A percentile compares a stretch with the other conserved stretches of the same genome.
Conservation (phyloP, 2,329 filamentous ascomycete species). For the Diaporthe humulicola region DNA sequence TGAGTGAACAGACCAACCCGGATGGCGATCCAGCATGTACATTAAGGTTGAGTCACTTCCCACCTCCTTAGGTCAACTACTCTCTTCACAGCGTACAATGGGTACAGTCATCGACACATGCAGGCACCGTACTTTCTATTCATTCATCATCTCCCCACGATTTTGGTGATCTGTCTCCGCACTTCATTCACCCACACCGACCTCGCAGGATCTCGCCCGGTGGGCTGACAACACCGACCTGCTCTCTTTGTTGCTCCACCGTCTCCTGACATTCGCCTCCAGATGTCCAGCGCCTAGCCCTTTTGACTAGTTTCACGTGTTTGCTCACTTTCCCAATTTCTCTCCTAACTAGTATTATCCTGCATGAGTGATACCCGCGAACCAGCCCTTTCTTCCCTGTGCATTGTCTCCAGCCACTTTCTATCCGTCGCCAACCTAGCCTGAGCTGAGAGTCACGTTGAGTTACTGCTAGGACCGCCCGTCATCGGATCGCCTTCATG, state of each 20-base stretch:
- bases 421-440: not conserved
- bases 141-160: not conserved
- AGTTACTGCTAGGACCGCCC: not conserved
- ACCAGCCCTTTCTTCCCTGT: not conserved
- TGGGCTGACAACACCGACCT: not conserved
- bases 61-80: not conserved
- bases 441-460: not conserved
- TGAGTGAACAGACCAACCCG: too few species aligned
- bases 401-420: not conserved
- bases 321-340: not conserved
- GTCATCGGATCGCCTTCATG: not conserved
- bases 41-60: too few species aligned
- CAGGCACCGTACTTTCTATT: not conserved
- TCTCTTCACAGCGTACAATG: not conserved
- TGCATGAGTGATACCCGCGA: not conserved
- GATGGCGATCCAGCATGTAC: too few species aligned
- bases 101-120: not conserved
- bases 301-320: not conserved
- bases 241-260: slow-evolving; percentile 16
- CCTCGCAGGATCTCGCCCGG: not conserved
- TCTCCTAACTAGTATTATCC: not conserved
- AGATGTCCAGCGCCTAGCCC: not conserved
- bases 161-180: not conserved
- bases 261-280: slow-evolving; percentile 20
- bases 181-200: not conserved